Percentiles rank a stretch among this genome's conserved stretches.
Conservation (phyloP, 768 basidiomycete species). For the Zangia roseola region DNA sequence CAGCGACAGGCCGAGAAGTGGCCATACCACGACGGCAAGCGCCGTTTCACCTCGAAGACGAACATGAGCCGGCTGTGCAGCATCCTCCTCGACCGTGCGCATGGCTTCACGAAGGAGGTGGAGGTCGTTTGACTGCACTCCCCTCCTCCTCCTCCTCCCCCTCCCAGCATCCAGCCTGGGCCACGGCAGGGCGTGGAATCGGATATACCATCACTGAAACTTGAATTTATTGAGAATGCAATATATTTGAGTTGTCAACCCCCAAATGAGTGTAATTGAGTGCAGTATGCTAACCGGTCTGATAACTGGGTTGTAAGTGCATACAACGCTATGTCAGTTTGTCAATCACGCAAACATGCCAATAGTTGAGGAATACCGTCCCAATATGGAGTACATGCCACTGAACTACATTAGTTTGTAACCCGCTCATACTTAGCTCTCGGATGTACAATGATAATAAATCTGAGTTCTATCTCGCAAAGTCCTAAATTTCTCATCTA, state of each 20-base stretch:
- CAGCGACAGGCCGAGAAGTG: slow-evolving; percentile 9
- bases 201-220: not conserved
- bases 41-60: slow-evolving; percentile 4
- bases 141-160: too few species aligned
- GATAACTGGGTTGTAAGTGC: not conserved
- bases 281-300: not conserved
- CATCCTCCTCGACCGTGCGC: slow-evolving; percentile 4
- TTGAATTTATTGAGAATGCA: not conserved
- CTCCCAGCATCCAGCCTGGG: too few species aligned
- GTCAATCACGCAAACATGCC: not conserved
- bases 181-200: too few species aligned
- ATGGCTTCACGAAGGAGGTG: slow-evolving; percentile 7
- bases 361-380: too few species aligned
- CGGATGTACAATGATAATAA: too few species aligned
- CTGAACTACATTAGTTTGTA: too few species aligned
- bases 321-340: not conserved
- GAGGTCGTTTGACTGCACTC: too few species aligned
- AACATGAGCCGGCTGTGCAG: slow-evolving; percentile 4
- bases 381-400: too few species aligned
- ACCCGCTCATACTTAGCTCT: too few species aligned
- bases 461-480: too few species aligned
- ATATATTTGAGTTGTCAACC: not conserved
- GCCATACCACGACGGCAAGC: not conserved
- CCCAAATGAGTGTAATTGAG: not conserved
- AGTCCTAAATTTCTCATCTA: too few species aligned